Base-by-base conservation (phyloP, 805 yeast genomes). In the Nakazawaea ambrosiae region DNA sequence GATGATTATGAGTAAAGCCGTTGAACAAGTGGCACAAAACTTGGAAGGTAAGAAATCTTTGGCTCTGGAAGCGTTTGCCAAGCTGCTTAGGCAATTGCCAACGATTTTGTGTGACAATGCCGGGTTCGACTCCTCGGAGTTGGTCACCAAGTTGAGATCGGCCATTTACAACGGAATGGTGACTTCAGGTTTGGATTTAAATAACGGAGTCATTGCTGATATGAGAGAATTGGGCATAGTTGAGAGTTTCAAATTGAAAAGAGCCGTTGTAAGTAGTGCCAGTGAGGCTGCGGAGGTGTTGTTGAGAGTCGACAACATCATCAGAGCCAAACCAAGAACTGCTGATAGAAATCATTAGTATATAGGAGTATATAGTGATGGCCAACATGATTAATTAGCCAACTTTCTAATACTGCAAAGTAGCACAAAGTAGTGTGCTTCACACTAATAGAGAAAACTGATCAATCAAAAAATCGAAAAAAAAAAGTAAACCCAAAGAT, bases 231-330 rank as follows among this genome's bases (percentile, higher is more conserved):
- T 81, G 49, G 98, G 97, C 17, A 75, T 90, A 49, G 88, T 92
- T 36, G 99, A 92, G 65, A 80, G 94, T 46, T 92, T 73, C 63
- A 90, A 89, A 63, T 73, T 92, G 59, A 92, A 92, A 65, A 72
- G 76, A 46, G 95, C 97, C 2, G 98, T 94, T 12, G 97, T 92
- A 14, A 75, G 88, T 11, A 81, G 94, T 33, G 97, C 98, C 4
- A 71, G 95, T n/a, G 99, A 92, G 66, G 98, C 98, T 23, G 94
- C 97, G 4, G 97, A 92, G 66, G 89, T 92, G 33, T 72, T 92
- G 48, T 66, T 92, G 53, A 78, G 99, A 57, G 99, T 92, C 30
- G 99, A 92, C 58, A 90, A 92, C 61, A 92, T 92, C 48, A 86
- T 92, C 46, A 79, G 96, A 49, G 97, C 98, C 24, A 89, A 85